These are phyloP conservation scores for Protea cynaroides DNA, from an alignment of 164 flowering plant species.

Conservation along the genomic window DNA sequence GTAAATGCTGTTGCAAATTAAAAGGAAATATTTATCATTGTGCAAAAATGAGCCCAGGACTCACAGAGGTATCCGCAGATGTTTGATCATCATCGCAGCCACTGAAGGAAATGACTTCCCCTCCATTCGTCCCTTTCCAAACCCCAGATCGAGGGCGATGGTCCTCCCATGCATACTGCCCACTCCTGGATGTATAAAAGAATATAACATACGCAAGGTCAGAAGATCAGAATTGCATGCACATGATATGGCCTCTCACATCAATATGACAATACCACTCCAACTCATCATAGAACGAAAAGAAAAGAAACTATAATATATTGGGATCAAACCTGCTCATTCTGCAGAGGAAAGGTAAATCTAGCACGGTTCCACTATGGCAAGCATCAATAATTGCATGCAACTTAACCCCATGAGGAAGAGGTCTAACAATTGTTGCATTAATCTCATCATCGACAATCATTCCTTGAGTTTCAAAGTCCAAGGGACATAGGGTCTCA, in stretches of 20 bases:
- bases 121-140: conserved; percentile 73
- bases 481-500: conserved; percentile 66
- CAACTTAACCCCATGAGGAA: conserved; percentile 59
- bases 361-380: conserved; percentile 69
- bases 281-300: background rate
- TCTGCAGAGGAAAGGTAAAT: conserved; percentile 59
- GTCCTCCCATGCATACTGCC: conserved; percentile 68
- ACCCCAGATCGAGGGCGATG: conserved; percentile 59
- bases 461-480: conserved; percentile 59
- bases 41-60: background rate
- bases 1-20: background rate
- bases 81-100: conserved; percentile 83
- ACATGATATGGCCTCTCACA: too few relatives aligned
- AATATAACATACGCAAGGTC: background rate
- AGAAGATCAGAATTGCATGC: too few relatives aligned
- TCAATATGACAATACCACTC: background rate
- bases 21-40: background rate
- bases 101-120: conserved; percentile 69
- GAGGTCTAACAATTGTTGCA: conserved; percentile 55
- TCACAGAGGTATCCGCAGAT: conserved; percentile 76
- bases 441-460: conserved; percentile 71
- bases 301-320: background rate
- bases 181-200: conserved; percentile 30
- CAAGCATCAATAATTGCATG: conserved; percentile 75
- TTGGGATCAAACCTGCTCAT: conserved; percentile 42